Base-by-base conservation (phyloP, 2,329 filamentous ascomycete species). In the Sclerotinia glacialis region DNA sequence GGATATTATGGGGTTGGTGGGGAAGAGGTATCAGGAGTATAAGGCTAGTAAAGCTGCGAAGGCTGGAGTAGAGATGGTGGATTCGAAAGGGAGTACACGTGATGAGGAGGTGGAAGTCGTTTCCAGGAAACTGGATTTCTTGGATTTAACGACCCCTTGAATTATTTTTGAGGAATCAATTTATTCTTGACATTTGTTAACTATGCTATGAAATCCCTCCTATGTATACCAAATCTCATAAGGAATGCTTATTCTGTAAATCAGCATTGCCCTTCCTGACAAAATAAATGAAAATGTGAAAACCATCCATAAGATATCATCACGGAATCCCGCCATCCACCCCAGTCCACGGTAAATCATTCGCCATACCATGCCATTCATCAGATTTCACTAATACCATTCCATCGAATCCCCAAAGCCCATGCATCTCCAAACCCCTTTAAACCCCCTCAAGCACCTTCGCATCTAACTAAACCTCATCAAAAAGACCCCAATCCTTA, bases 401-500 rank as follows among this genome's bases (percentile, higher is more conserved):
- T 16, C 11, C 9, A 58, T 14, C 12, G 40, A 21, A 9, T 18
- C 7, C 23, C 12, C 34, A 12, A 40, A 40, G 12, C 5, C 31
- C 26, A 28, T 52, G 26, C 26, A 55, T 16, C 53, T 37, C 21
- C 8, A 21, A 23, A 55, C n/a, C 53, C 12, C 53, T 11, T 40
- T 28, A 37, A 37, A 3, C 28, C 18, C 21, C 52, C 59, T 31
- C n/a, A 26, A 9, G 37, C 31, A 5, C 31, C 6, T 31, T 8
- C 28, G 7, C 40, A 52, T 23, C 68, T 71, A 77, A 69, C 68
- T 71, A 77, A 69, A 75, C 72, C 69, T 76, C 75, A 66, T 75
- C 71, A 60, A 77, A 97, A 49, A 97, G 79, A 0, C 81, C 83
- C 90, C 91, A 96, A 76, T 97, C 90, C 78, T 87, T 88, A 67